phyloP scores from a whole-genome alignment of 1,139 yeast genomes.

The Blastobotrys aristatus region DNA sequence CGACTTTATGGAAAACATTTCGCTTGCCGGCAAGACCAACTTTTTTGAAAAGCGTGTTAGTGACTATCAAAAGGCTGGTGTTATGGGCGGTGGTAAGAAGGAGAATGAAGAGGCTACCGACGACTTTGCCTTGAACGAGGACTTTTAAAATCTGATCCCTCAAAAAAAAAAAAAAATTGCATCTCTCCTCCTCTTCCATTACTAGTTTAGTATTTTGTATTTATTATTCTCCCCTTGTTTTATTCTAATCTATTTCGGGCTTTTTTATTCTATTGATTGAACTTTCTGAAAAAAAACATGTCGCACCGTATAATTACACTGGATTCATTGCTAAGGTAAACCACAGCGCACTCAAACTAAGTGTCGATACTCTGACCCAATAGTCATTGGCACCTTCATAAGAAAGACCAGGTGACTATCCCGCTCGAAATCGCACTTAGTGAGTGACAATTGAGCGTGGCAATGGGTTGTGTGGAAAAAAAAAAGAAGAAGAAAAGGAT shows the following conservation, averaged over 20 bases:
- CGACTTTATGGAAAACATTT: constrained; percentile 97
- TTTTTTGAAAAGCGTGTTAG: constrained; percentile 98
- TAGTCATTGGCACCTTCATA: constrained; percentile 4
- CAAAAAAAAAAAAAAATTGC: no score
- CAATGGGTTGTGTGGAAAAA: constrained; percentile 25
- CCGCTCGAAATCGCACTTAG: constrained; percentile 24
- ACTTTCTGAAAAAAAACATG: constrained; percentile 8
- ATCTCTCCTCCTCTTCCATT: constrained; percentile 9
- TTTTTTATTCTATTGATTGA: constrained; percentile 1
- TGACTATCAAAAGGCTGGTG: constrained; percentile 99
- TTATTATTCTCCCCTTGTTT: background rate
- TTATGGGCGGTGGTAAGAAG: constrained; percentile 62
- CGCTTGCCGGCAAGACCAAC: constrained; percentile 96
- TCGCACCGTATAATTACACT: constrained; percentile 22
- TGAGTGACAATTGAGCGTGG: constrained; percentile 30
- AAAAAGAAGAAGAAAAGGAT: background rate
- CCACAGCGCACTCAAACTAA: constrained; percentile 25
- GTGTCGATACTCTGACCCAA: constrained; percentile 20
- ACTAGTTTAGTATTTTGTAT: constrained; percentile 7
- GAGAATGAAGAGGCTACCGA: constrained; percentile 37
- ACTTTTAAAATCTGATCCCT: constrained; percentile 33
- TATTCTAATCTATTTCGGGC: constrained; percentile 1
- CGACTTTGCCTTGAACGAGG: constrained; percentile 44
- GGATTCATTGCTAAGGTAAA: constrained; percentile 15
- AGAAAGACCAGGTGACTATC: constrained; percentile 14